phyloP scores from a whole-genome alignment of 192 early-diverging fungal species.

The Chytriomyces sp. region DNA sequence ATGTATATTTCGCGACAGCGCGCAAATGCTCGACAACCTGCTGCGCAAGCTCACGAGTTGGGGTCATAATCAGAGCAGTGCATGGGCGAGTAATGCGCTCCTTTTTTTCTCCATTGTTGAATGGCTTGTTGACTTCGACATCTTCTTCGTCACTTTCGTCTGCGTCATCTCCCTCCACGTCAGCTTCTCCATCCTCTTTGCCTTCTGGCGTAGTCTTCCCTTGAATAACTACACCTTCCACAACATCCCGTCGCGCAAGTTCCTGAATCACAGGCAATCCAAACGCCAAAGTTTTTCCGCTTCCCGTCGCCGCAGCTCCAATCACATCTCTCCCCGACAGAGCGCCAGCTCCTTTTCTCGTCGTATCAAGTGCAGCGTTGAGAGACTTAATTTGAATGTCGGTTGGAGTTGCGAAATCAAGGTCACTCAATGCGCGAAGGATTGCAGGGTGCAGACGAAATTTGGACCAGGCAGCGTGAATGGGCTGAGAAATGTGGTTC shows the following conservation, averaged over 20 bases:
- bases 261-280: constrained; percentile 89
- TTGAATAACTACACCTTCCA: constrained; percentile 10
- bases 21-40: constrained; percentile 89
- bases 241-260: constrained; percentile 41
- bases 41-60: constrained; percentile 94
- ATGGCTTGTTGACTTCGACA: constrained; percentile 10
- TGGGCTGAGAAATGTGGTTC: neutral
- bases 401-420: constrained; percentile 79
- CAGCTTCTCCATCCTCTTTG: constrained; percentile 78
- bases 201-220: constrained; percentile 5
- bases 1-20: constrained; percentile 38
- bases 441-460: constrained; percentile 65
- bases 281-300: constrained; percentile 85
- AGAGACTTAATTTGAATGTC: constrained; percentile 86
- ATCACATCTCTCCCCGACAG: constrained; percentile 73
- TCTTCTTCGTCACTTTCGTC: constrained; percentile 36
- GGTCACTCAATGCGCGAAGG: constrained; percentile 70
- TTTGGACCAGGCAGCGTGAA: constrained; percentile 69
- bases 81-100: constrained; percentile 30
- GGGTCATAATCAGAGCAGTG: constrained; percentile 81
- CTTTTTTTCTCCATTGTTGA: constrained; percentile 15
- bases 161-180: constrained; percentile 44
- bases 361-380: constrained; percentile 66
- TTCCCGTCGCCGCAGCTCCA: constrained; percentile 87
- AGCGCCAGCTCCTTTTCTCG: constrained; percentile 17